phyloP scores from a whole-genome alignment of 1,284 basidiomycete species.

The Cryptococcus sp. region DNA sequence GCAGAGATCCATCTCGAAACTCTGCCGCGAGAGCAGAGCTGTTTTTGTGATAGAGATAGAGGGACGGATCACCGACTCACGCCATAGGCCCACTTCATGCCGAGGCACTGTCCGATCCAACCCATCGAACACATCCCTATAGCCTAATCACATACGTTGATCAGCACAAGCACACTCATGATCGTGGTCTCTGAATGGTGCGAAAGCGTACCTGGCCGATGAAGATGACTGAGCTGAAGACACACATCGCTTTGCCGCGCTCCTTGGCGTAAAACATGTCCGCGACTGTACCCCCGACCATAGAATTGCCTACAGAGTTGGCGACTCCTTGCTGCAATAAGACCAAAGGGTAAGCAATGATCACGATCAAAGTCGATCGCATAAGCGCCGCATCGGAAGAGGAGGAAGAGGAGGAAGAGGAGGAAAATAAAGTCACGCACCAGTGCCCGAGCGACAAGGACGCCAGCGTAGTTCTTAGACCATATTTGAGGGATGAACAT shows the following conservation, averaged over 20 bases:
- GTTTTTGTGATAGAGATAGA: neutral
- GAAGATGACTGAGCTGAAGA: conserved; percentile 52
- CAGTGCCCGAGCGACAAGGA: conserved; percentile 47
- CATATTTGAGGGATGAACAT: conserved; percentile 50
- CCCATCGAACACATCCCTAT: conserved; percentile 31
- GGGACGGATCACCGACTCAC: conserved; percentile 21
- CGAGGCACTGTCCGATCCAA: conserved; percentile 33
- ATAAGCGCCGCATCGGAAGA: neutral
- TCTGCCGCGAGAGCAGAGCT: too few relatives aligned
- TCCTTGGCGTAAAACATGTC: conserved; percentile 46
- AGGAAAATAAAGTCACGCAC: conserved; percentile 17
- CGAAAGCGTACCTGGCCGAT: conserved; percentile 37
- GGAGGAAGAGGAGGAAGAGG: neutral
- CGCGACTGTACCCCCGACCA: conserved; percentile 51
- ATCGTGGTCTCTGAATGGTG: neutral
- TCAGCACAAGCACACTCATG: neutral
- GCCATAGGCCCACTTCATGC: conserved; percentile 45
- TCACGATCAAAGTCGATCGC: neutral
- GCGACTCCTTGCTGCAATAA: conserved; percentile 37
- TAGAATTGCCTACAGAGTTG: conserved; percentile 40
- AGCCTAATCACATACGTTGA: neutral
- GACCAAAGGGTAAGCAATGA: neutral
- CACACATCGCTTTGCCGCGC: conserved; percentile 53
- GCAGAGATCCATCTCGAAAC: conserved; percentile 3
- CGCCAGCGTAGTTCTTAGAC: conserved; percentile 37